A percentile compares a stretch with the other conserved stretches of the same genome.
phyloP scores from a whole-genome alignment of 1,139 yeast species.

The Candida labiduridarum region DNA sequence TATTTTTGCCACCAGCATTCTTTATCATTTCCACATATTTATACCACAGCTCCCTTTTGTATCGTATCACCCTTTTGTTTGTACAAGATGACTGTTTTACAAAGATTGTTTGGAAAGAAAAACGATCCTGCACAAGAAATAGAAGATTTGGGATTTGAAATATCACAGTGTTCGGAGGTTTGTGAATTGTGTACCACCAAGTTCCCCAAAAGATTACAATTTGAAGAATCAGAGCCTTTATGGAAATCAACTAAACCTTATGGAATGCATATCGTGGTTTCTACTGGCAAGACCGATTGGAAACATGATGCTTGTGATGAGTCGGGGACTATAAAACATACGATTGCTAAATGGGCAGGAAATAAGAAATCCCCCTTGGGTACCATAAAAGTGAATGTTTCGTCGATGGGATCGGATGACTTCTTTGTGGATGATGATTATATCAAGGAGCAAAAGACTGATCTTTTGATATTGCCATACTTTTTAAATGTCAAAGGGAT shows the following conservation, averaged over 20 bases:
- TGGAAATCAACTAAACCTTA: constrained; percentile 74
- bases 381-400: constrained; percentile 53
- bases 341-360: constrained; percentile 51
- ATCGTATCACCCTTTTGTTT: background rate
- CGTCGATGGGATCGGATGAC: constrained; percentile 48
- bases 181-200: constrained; percentile 53
- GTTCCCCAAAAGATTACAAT: constrained; percentile 60
- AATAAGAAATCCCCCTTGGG: constrained; percentile 21
- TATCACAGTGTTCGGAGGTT: constrained; percentile 46
- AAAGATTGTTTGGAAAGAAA: constrained; percentile 10
- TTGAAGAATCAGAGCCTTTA: constrained; percentile 48
- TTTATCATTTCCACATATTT: background rate
- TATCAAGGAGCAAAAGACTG: constrained; percentile 47
- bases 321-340: constrained; percentile 52
- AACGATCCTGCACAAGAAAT: constrained; percentile 22
- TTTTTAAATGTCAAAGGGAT: constrained; percentile 71
- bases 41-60: background rate
- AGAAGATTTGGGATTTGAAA: constrained; percentile 40
- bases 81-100: constrained; percentile 13
- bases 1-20: background rate
- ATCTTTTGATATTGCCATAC: constrained; percentile 71
- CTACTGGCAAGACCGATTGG: constrained; percentile 90
- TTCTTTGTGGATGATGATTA: constrained; percentile 43
- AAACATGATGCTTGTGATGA: constrained; percentile 67
- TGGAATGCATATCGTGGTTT: constrained; percentile 71